phyloP scores from a whole-genome alignment of 2,329 filamentous ascomycete genomes.

The Penicillium sp. region DNA sequence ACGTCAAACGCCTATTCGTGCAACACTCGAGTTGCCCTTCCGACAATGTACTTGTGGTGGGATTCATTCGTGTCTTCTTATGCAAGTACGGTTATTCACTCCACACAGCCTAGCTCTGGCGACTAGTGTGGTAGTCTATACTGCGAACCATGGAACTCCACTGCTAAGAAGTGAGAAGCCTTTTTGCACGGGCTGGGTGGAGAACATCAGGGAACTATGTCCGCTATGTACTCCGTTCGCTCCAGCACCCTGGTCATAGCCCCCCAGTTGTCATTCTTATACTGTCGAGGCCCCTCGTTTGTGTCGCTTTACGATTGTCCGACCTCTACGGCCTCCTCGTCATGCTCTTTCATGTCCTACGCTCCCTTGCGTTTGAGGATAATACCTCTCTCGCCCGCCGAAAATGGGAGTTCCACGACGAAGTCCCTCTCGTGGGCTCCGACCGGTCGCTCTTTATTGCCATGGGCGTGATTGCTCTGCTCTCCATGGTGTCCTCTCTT shows the following conservation, averaged over 20 bases:
- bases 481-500: slow-evolving; percentile 37
- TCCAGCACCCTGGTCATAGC: background rate
- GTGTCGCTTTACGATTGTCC: background rate
- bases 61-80: background rate
- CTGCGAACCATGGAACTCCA: background rate
- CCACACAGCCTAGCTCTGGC: background rate
- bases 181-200: slow-evolving; percentile 1
- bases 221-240: background rate
- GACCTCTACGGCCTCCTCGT: slow-evolving; percentile 6
- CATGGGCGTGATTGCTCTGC: slow-evolving; percentile 47
- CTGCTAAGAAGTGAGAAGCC: background rate
- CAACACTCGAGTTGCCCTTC: background rate
- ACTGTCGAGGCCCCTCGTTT: background rate
- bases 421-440: slow-evolving; percentile 18
- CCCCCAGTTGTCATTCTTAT: background rate
- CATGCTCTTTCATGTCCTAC: slow-evolving; percentile 16
- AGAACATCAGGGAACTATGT: background rate
- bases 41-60: background rate
- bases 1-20: background rate
- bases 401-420: slow-evolving; percentile 20
- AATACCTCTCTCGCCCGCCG: slow-evolving; percentile 16
- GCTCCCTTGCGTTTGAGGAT: slow-evolving; percentile 13
- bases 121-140: background rate
- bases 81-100: background rate
- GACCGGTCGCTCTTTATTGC: slow-evolving; percentile 49